Conservation (phyloP, 192 early-diverging fungal genomes). For the Rhizoclosmatium sp. region DNA sequence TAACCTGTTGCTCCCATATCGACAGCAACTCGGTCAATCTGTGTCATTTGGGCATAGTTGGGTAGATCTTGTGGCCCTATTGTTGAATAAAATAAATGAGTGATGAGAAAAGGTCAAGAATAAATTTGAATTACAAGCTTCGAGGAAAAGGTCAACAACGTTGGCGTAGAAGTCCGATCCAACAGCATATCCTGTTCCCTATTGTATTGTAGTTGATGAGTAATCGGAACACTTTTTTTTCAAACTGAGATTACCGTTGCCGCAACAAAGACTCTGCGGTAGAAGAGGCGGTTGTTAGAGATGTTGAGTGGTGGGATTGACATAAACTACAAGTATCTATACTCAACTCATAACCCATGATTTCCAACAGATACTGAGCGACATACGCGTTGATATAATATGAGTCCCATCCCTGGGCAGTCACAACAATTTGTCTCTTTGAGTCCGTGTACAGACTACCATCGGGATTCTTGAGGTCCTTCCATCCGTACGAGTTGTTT, state of each 20-base stretch:
- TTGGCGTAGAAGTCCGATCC: background rate
- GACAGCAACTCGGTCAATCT: background rate
- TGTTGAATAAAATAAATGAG: background rate
- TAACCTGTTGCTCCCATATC: slow-evolving; percentile 24
- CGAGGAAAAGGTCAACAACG: background rate
- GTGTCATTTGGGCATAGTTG: background rate
- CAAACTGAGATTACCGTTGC: no score
- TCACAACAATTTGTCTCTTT: background rate
- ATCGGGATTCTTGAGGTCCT: slow-evolving; percentile 2
- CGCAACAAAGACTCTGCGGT: no score
- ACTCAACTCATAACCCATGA: slow-evolving; percentile 1
- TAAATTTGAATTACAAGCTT: background rate
- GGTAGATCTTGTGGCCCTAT: background rate
- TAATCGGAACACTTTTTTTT: background rate
- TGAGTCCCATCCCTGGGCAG: background rate
- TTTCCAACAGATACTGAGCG: slow-evolving; percentile 11
- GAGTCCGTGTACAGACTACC: background rate
- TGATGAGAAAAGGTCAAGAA: background rate
- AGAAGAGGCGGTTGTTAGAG: no score
- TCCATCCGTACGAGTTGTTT: slow-evolving; percentile 12
- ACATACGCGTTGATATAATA: background rate
- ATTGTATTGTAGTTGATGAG: background rate
- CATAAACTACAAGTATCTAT: no score
- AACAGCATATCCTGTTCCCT: background rate
- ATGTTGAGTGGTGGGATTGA: no score